Base-by-base conservation (phyloP, 768 basidiomycete species). In the Chalciporus sphaerocephalus region DNA sequence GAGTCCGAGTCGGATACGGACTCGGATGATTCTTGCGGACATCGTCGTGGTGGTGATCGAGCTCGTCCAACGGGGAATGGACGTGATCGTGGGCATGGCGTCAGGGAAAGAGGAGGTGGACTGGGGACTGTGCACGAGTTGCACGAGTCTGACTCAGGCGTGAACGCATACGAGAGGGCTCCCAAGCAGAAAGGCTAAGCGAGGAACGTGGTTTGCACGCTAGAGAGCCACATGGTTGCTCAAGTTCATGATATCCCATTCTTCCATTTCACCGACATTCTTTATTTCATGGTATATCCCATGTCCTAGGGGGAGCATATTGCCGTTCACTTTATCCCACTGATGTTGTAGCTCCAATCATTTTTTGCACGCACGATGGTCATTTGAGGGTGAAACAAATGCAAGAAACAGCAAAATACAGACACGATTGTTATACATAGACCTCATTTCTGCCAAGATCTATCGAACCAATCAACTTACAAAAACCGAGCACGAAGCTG, bases 131-230 rank as follows among this genome's bases (percentile, higher is more conserved):
- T 65, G 10, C 58, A 66, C 20, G 53, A 57, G 40, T 49, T 50
- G 10, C 32, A 47, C 27, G 42, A 47, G 4, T 48, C 41, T 5
- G 51, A 45, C 7, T 50, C 61, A 16, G 66, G 71, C 28, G 59
- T 60, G 17, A 81, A 81, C 54, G 76, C 76, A 0, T 81, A 81
- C 50, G 80, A 81, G 57, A 66, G 54, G 22, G 51, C 68, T 60
- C 37, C 62, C 40, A 53, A 70, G 59, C 43, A 46, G 39, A 57
- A 46, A 25, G 25, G 25, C n/a, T 56, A 48, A 44, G 56, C 40
- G 38, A 27, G 50, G 30, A 8, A 27, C 7, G 11, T 2, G 21
- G 13, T n/a, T 24, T 16, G 38, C 30, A 32, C n/a, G 15, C 15
- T 32, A 15, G 15, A 6, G 30, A n/a, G n/a, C n/a, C n/a, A n/a